Percentiles rank a stretch among this genome's conserved stretches.
phyloP scores from a whole-genome alignment of 805 yeast species.

The Priceomyces carsonii region DNA sequence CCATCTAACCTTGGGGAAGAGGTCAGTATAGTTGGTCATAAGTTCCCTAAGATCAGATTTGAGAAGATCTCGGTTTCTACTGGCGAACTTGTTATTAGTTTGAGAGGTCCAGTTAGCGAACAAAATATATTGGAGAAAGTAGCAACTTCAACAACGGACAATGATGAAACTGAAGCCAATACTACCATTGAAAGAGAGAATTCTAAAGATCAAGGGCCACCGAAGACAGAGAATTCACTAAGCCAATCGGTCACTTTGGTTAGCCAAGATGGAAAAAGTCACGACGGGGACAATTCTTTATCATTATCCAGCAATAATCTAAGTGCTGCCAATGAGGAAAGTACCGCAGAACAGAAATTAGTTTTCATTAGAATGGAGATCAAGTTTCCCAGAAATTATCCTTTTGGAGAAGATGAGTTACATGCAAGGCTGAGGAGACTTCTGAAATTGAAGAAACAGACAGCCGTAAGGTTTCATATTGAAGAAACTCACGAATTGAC shows the following conservation, averaged over 20 bases:
- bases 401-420: constrained; percentile 51
- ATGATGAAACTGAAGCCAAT: constrained; percentile 4
- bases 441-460: constrained; percentile 19
- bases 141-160: constrained; percentile 1
- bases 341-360: constrained; percentile 45
- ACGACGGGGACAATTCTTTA: constrained; percentile 4
- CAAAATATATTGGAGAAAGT: constrained; percentile 1
- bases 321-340: constrained; percentile 23
- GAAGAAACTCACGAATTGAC: constrained; percentile 79
- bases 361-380: constrained; percentile 70
- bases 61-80: constrained; percentile 88
- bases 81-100: constrained; percentile 73
- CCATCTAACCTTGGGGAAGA: constrained; percentile 85
- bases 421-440: constrained; percentile 12
- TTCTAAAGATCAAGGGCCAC: constrained; percentile 6
- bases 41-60: constrained; percentile 82
- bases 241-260: background rate
- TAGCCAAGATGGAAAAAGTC: constrained; percentile 7
- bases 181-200: constrained; percentile 5
- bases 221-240: background rate
- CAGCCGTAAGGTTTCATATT: constrained; percentile 49
- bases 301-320: constrained; percentile 2
- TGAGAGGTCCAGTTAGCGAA: constrained; percentile 56
- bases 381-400: constrained; percentile 74
- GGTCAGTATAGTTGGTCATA: constrained; percentile 82